Conservation (phyloP, 441 rosid genomes). For the Mallotus repandus region DNA sequence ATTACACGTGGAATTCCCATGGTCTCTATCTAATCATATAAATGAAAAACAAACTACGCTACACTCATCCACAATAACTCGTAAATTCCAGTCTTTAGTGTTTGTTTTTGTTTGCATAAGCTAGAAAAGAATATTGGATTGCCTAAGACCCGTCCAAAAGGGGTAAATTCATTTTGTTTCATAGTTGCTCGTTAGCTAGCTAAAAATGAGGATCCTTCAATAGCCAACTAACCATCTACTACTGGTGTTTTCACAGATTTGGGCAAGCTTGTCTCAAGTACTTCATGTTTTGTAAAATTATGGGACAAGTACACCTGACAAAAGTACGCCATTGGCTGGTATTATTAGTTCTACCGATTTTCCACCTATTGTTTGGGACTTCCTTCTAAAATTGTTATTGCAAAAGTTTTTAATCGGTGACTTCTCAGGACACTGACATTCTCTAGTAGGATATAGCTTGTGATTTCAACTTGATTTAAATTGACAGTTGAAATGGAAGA, state of each 20-base stretch:
- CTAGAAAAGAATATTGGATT: not conserved
- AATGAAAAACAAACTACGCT: not conserved
- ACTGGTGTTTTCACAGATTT: conserved; percentile 12
- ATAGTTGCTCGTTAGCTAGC: conserved; percentile 43
- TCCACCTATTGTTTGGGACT: not conserved
- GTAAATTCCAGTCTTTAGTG: conserved; percentile 23
- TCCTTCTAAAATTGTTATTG: not conserved
- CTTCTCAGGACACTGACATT: not conserved
- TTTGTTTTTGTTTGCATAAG: conserved; percentile 22
- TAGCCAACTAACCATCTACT: conserved; percentile 16
- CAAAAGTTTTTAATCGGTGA: not conserved
- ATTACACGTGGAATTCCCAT: conserved; percentile 39
- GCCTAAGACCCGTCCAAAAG: conserved; percentile 19
- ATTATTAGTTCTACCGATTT: not conserved
- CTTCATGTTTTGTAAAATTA: not conserved
- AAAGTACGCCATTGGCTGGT: not conserved
- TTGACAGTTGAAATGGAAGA: not conserved
- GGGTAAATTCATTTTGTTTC: conserved; percentile 28
- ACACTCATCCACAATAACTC: conserved; percentile 8
- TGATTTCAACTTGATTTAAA: no score
- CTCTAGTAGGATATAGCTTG: no score
- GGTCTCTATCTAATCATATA: conserved; percentile 24
- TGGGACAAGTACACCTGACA: not conserved
- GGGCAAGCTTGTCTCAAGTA: conserved; percentile 21
- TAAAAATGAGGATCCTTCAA: conserved; percentile 31